Percentiles rank a stretch among this genome's conserved stretches.
phyloP scores from a whole-genome alignment of 1,284 basidiomycete species.

The Xerocomus nothofagi region DNA sequence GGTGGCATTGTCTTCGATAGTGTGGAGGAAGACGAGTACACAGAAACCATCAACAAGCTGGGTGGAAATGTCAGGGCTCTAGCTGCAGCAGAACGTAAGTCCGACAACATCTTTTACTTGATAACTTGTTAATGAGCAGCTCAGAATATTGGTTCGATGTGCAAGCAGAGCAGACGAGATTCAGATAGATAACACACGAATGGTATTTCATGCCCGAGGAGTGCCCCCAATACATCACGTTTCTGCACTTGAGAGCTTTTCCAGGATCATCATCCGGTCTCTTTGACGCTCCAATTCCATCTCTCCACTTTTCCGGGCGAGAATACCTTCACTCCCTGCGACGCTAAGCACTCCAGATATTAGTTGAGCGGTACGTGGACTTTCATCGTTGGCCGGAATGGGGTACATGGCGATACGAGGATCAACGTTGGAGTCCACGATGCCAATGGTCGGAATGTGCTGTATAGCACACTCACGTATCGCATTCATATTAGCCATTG shows the following conservation, averaged over 20 bases:
- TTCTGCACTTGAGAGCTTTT: conserved; percentile 27
- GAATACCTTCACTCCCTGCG: conserved; percentile 84
- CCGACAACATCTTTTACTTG: conserved; percentile 6
- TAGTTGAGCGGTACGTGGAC: conserved; percentile 85
- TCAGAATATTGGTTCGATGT: conserved; percentile 68
- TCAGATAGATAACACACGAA: conserved; percentile 29
- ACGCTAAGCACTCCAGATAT: conserved; percentile 89
- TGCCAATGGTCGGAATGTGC: conserved; percentile 85
- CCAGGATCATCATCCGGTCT: conserved; percentile 31
- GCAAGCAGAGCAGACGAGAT: conserved; percentile 47
- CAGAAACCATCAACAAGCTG: conserved; percentile 96
- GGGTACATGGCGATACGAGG: conserved; percentile 97
- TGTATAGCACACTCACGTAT: conserved; percentile 85
- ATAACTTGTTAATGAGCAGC: conserved; percentile 14
- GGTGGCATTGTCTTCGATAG: conserved; percentile 98
- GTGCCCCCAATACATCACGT: conserved; percentile 23
- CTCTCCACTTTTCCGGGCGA: conserved; percentile 30
- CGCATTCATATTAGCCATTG: conserved; percentile 77
- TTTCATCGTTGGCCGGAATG: conserved; percentile 98
- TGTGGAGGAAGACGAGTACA: conserved; percentile 95
- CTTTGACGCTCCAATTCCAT: conserved; percentile 20
- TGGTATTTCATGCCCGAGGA: no score
- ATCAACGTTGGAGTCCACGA: conserved; percentile 95
- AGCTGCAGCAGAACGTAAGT: conserved; percentile 87
- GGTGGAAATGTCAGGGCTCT: conserved; percentile 86